Base-by-base conservation (phyloP, 2,329 filamentous ascomycete species). In the Arthrobotrys conoides region DNA sequence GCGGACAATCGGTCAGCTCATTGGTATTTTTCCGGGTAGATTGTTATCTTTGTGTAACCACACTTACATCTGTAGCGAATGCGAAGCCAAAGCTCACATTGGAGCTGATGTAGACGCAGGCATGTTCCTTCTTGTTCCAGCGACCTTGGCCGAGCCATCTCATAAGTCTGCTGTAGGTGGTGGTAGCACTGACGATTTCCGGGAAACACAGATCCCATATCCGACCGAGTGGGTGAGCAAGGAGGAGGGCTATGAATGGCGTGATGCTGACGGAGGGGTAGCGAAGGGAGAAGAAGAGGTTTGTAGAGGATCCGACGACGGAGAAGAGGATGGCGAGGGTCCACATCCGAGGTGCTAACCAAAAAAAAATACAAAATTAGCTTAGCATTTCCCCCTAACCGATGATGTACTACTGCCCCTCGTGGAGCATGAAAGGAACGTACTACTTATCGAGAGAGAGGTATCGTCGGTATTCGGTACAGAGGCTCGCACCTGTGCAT, bases 181-280 rank as follows among this genome's bases (percentile, higher is more conserved):
- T 79, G 6, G 79, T 79, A 5, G 61, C 64, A 33, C 69, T 64
- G 9, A 63, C 57, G 65, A 69, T 48, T 68, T 82, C 86, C 5
- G 84, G 84, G 22, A 96, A 85, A 3, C 90, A 63, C 69, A 88
- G 87, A 83, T 96, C 93, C 92, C 93, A 95, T 30, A 93, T 83
- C 24, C 93, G 88, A 76, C 93, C 93, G 69, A 96, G 88, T 1
- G 93, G 93, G 83, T 96, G 93, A 57, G 94, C 93, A 71, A 97
- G 89, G 75, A 96, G 87, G 82, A 96, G 87, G 33, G 93, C 93
- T 86, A 97, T 96, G 81, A 97, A 92, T 46, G 93, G 93, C 22
- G 93, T 95, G 83, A 96, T 95, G 78, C 92, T 92, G 84, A 96
- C 93, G 84, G 93, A 96, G 30, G 93, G 93, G 87, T 96, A 96